These are phyloP conservation scores for Penicillium sp. DNA, from an alignment of 2,329 filamentous ascomycete genomes.

Conservation along the genomic window DNA sequence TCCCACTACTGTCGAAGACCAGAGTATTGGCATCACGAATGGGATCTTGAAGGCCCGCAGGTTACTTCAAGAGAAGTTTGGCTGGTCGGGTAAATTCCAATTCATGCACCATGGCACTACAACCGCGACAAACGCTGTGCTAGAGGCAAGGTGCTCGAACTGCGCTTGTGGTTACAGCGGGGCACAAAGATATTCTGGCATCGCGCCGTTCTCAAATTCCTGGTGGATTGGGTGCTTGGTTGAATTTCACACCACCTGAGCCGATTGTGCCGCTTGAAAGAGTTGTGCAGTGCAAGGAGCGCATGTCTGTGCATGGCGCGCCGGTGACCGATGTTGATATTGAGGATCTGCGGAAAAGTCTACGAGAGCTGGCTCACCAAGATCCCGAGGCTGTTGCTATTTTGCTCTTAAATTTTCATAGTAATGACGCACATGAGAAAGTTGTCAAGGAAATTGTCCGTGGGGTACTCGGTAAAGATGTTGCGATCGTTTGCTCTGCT, in stretches of 20 bases:
- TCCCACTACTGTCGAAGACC: too few relatives aligned
- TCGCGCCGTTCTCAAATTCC: too few relatives aligned
- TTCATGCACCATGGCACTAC: conserved; percentile 41
- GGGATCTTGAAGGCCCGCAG: conserved; percentile 46
- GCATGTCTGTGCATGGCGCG: conserved; percentile 46
- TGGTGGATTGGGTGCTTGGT: conserved; percentile 19
- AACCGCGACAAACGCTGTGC: conserved; percentile 51
- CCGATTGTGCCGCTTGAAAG: conserved; percentile 52
- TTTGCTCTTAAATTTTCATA: too few relatives aligned
- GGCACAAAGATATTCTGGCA: too few relatives aligned
- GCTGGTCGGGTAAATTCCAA: conserved; percentile 48
- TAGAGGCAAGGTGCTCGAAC: conserved; percentile 53
- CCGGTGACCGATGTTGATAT: conserved; percentile 43
- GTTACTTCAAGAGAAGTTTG: conserved; percentile 38
- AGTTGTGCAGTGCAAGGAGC: conserved; percentile 47
- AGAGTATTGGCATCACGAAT: conserved; percentile 23
- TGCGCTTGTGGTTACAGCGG: too few relatives aligned
- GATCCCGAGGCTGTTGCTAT: too few relatives aligned
- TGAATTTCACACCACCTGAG: conserved; percentile 49
- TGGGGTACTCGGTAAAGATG: too few relatives aligned
- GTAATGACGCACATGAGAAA: too few relatives aligned
- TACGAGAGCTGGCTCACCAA: too few relatives aligned
- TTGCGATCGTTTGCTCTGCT: too few relatives aligned
- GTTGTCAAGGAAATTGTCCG: too few relatives aligned
- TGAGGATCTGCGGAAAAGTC: conserved; percentile 29